Percentiles rank a stretch among this genome's conserved stretches.
Conservation (phyloP, 495 filamentous ascomycete genomes). For the Aspergillus cavernicola region DNA sequence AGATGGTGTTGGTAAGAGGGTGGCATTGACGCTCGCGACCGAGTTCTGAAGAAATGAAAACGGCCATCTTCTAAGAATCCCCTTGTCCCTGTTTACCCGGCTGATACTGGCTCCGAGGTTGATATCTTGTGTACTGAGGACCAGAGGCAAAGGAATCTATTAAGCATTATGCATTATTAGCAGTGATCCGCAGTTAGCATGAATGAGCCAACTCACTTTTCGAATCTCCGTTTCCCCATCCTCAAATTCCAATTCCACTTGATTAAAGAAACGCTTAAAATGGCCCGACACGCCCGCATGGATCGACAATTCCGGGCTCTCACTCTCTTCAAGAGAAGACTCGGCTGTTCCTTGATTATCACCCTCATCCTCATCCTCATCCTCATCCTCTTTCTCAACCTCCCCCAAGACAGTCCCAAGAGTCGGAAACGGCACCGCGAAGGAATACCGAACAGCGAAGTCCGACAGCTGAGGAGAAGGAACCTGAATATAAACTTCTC, state of each 20-base stretch:
- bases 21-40: conserved; percentile 19
- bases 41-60: conserved; percentile 33
- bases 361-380: conserved; percentile 14
- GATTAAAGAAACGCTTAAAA: conserved; percentile 21
- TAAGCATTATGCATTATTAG: conserved; percentile 12
- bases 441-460: conserved; percentile 32
- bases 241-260: conserved; percentile 18
- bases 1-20: conserved; percentile 29
- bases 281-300: conserved; percentile 31
- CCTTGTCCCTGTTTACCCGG: conserved; percentile 30
- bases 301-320: conserved; percentile 26
- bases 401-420: conserved; percentile 18
- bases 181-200: too few species aligned
- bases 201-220: conserved; percentile 21
- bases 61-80: conserved; percentile 26
- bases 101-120: conserved; percentile 31
- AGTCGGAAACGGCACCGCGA: conserved; percentile 33
- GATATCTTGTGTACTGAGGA: conserved; percentile 26
- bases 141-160: conserved; percentile 29
- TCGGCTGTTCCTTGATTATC: conserved; percentile 9
- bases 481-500: conserved; percentile 29
- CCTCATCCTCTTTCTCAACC: conserved; percentile 17
- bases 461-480: conserved; percentile 22
- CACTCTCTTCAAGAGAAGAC: not conserved
- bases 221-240: conserved; percentile 26